These are phyloP conservation scores for Castanea mollissima DNA, from an alignment of 306 rosid species.

Conservation along the genomic window DNA sequence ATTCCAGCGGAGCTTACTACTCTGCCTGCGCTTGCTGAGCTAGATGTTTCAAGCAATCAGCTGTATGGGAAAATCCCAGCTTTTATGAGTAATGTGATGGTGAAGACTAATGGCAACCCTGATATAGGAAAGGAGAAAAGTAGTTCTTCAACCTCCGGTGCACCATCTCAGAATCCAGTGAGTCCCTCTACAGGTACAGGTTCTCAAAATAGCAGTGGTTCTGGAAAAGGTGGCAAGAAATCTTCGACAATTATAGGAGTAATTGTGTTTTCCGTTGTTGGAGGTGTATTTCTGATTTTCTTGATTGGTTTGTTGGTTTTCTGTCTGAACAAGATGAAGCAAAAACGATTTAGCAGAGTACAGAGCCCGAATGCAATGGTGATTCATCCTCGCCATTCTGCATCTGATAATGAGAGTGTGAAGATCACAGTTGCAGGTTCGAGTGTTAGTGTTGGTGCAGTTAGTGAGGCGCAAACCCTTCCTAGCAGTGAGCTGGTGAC, in stretches of 20 bases:
- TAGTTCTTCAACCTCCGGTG: slow-evolving; percentile 23
- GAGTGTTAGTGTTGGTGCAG: slow-evolving; percentile 75
- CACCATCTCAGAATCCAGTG: slow-evolving; percentile 21
- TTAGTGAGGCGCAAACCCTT: slow-evolving; percentile 55
- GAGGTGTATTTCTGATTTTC: slow-evolving; percentile 44
- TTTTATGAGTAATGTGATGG: slow-evolving; percentile 50
- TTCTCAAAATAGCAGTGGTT: slow-evolving; percentile 24
- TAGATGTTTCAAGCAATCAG: slow-evolving; percentile 66
- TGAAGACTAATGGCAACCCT: slow-evolving; percentile 49
- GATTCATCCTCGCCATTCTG: slow-evolving; percentile 79
- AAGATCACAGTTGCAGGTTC: slow-evolving; percentile 92
- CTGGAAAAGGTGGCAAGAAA: slow-evolving; percentile 42
- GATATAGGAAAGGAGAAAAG: slow-evolving; percentile 61
- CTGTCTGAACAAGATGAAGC: slow-evolving; percentile 66
- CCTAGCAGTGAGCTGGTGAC: slow-evolving; percentile 60
- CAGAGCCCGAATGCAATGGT: slow-evolving; percentile 84
- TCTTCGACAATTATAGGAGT: slow-evolving; percentile 44
- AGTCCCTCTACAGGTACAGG: slow-evolving; percentile 14
- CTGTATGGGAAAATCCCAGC: slow-evolving; percentile 62
- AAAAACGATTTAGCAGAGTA: slow-evolving; percentile 69
- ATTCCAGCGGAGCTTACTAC: slow-evolving; percentile 61
- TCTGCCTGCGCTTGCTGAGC: slow-evolving; percentile 50
- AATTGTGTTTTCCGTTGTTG: slow-evolving; percentile 60
- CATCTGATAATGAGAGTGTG: slow-evolving; percentile 79
- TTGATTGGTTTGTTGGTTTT: slow-evolving; percentile 58